These are phyloP conservation scores for Dictyostelium capitatum DNA, from an alignment of 78 protist species.

Conservation along the genomic window DNA sequence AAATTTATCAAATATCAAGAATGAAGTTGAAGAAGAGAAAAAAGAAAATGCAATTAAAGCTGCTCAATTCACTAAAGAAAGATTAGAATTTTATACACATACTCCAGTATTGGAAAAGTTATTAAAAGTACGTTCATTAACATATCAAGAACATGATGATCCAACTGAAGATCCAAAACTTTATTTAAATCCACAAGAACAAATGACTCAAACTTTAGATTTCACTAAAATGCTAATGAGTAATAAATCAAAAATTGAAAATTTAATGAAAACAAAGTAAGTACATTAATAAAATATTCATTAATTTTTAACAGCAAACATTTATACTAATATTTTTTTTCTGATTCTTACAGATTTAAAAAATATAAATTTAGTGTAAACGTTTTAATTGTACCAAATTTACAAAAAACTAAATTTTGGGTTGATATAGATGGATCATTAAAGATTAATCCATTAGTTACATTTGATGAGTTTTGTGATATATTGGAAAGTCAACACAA, in stretches of 20 bases:
- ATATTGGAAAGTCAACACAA: constrained; percentile 9
- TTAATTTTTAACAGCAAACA: too few relatives aligned
- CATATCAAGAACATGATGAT: constrained; percentile 39
- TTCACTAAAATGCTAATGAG: constrained; percentile 38
- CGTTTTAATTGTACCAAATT: constrained; percentile 53
- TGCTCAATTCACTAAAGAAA: constrained; percentile 3
- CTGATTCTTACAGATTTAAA: constrained; percentile 16
- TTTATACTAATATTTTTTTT: neutral
- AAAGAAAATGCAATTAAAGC: neutral
- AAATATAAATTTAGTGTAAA: neutral
- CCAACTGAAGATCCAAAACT: constrained; percentile 62
- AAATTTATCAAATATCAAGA: neutral
- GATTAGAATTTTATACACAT: constrained; percentile 16
- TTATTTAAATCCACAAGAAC: constrained; percentile 12
- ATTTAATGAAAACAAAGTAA: constrained; percentile 32
- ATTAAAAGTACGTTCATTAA: constrained; percentile 10
- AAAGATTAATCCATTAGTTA: constrained; percentile 22
- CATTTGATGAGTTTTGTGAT: constrained; percentile 48
- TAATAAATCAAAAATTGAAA: constrained; percentile 24
- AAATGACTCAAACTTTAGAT: constrained; percentile 23
- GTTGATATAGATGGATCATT: constrained; percentile 56
- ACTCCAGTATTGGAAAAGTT: constrained; percentile 1
- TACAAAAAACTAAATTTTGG: constrained; percentile 2
- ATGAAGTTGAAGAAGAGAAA: neutral
- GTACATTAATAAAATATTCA: too few relatives aligned